phyloP scores from a whole-genome alignment of 371 early-diverging fungal genomes.

The Syncephalis plumigaleata region DNA sequence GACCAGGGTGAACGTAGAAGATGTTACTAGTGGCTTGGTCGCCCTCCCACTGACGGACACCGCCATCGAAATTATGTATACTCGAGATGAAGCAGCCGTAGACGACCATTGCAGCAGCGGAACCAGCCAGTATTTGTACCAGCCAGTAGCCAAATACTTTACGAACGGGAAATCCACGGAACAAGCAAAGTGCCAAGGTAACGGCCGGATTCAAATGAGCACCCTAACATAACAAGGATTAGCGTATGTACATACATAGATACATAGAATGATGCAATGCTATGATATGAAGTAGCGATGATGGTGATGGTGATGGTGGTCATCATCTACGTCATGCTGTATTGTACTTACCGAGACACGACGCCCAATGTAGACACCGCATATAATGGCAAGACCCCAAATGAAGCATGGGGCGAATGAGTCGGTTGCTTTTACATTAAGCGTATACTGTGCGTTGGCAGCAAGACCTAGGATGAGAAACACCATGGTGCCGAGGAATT shows the following conservation, averaged over 20 bases:
- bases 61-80: slow-evolving; percentile 43
- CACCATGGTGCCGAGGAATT: slow-evolving; percentile 64
- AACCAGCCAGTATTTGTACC: slow-evolving; percentile 48
- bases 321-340: too few species aligned
- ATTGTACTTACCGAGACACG: background rate
- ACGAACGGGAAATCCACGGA: slow-evolving; percentile 41
- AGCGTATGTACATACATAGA: too few species aligned
- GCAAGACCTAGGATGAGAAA: slow-evolving; percentile 49
- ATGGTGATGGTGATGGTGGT: too few species aligned
- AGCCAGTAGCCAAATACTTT: slow-evolving; percentile 33
- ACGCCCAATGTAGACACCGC: background rate
- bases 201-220: slow-evolving; percentile 72
- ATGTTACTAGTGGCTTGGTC: slow-evolving; percentile 41
- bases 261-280: too few species aligned
- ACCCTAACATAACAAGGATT: slow-evolving; percentile 15
- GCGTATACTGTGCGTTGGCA: slow-evolving; percentile 30
- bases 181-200: slow-evolving; percentile 45
- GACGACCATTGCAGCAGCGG: slow-evolving; percentile 44
- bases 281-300: too few species aligned
- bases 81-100: slow-evolving; percentile 20
- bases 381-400: too few species aligned
- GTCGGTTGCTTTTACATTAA: slow-evolving; percentile 1
- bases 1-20: slow-evolving; percentile 44
- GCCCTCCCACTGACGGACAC: slow-evolving; percentile 19
- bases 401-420: slow-evolving; percentile 16